phyloP scores from a whole-genome alignment of 2,329 filamentous ascomycete species.

The Harringtonia aguacate region DNA sequence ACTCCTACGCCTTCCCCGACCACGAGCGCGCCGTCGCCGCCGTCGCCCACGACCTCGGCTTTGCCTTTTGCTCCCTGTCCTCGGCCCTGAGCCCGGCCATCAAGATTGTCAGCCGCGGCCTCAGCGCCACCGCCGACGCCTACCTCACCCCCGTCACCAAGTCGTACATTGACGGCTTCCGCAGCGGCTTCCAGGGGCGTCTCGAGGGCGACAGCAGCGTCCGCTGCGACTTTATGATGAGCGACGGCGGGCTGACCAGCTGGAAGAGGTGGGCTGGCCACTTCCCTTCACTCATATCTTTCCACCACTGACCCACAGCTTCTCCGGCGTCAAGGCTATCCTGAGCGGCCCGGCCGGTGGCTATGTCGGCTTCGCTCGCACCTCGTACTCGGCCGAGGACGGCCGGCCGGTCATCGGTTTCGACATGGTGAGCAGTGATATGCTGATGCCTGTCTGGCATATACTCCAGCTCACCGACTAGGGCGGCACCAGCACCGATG shows the following conservation, averaged over 20 bases:
- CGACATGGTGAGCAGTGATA: no score
- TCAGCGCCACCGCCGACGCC: slow-evolving; percentile 61
- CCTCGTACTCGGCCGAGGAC: slow-evolving; percentile 40
- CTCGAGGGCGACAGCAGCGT: slow-evolving; percentile 48
- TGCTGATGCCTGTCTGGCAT: no score
- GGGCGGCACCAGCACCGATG: slow-evolving; percentile 10
- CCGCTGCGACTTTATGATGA: slow-evolving; percentile 65
- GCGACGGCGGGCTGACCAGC: slow-evolving; percentile 42
- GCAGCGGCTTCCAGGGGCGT: slow-evolving; percentile 53
- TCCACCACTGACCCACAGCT: slow-evolving; percentile 10
- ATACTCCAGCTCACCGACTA: no score
- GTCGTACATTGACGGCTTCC: slow-evolving; percentile 61
- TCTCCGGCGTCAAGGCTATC: slow-evolving; percentile 38
- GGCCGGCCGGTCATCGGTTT: slow-evolving; percentile 50
- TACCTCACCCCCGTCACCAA: slow-evolving; percentile 62
- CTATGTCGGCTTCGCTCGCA: slow-evolving; percentile 62
- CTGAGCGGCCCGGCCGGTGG: slow-evolving; percentile 58
- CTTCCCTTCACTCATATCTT: no score
- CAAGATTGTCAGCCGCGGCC: slow-evolving; percentile 59
- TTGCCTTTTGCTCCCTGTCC: slow-evolving; percentile 20
- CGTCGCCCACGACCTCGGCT: slow-evolving; percentile 23
- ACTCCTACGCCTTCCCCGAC: slow-evolving; percentile 48
- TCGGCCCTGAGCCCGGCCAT: slow-evolving; percentile 42
- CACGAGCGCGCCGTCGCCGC: slow-evolving; percentile 32
- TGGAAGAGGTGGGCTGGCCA: no score